Conservation (phyloP, 305 asterid genomes). For the Solanum hybrid region DNA sequence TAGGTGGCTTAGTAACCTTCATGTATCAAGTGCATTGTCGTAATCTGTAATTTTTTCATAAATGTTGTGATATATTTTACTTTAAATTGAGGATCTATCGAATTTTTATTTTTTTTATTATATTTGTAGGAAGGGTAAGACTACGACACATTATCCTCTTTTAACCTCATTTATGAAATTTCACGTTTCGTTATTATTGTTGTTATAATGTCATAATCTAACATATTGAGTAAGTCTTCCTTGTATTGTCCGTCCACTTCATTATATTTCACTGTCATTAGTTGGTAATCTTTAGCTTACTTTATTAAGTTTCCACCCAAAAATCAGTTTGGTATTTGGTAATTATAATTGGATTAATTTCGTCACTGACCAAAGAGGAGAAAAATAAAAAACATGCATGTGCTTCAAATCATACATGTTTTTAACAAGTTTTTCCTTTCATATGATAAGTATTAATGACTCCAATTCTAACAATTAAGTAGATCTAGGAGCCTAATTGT, state of each 20-base stretch:
- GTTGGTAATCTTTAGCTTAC: background rate
- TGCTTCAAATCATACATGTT: background rate
- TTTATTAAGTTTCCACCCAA: background rate
- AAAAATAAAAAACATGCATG: background rate
- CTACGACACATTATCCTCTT: background rate
- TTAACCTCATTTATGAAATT: background rate
- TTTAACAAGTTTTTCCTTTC: background rate
- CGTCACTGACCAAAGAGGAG: background rate
- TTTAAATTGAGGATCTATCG: fast-evolving
- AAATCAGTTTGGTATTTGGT: background rate
- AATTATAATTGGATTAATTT: background rate
- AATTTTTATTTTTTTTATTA: background rate
- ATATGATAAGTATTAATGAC: background rate
- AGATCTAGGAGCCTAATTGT: background rate
- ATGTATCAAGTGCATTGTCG: background rate
- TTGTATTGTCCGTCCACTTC: background rate
- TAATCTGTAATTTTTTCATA: background rate
- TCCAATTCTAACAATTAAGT: background rate
- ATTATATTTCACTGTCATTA: background rate
- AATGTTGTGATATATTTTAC: background rate
- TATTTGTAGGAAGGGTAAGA: background rate
- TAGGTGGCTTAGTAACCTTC: background rate
- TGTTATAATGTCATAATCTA: background rate
- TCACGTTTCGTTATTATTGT: background rate
- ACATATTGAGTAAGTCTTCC: background rate